Evolutionary conservation across 257 asterid genomes (phyloP), one percentile per base, ranked within the genome.

Genomic region (Salvia hispanica): DNA sequence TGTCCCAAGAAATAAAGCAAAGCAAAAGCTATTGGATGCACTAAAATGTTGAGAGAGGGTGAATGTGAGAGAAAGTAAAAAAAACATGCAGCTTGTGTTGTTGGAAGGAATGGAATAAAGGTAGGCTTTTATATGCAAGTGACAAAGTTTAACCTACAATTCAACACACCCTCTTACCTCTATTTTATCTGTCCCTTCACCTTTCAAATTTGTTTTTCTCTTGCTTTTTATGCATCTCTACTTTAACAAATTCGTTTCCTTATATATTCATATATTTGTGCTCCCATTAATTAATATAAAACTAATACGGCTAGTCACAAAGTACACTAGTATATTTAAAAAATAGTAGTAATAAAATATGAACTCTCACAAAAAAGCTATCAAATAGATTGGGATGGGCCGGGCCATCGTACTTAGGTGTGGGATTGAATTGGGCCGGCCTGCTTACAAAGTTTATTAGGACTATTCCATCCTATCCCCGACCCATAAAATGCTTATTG

Each of bases 101-200:
- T 13, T 39, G 57, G 47, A 34, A 53, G 59, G 59, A 28, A 12
- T 55, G 61, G 69, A 73, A 73, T 66, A 66, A 73, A 73, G 73
- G 21, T 51, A 15, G 59, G 55, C 71, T 75, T 25, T 75, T 75
- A 65, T 58, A 57, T 48, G 73, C 76, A 75, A 57, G 80, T 64
- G 61, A 76, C 80, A 76, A 76, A 76, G 53, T 64, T 70, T 58
- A 58, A 64, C 14, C 68, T 58, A 73, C 46, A 58, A 48, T 57
- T 57, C 77, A 44, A 60, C 12, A 21, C 25, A 3, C 4, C 54
- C 48, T n/a, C 21, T 67, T 72, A 51, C 14, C 56, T 51, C 57
- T 55, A 40, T 55, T 55, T 71, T 71, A 48, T 51, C 70, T 61
- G 45, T 71, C 69, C 42, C 50, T 34, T 36, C 36, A 25, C 25